These are phyloP conservation scores for Nemania sp. DNA, from an alignment of 2,329 filamentous ascomycete species.

Conservation along the genomic window DNA sequence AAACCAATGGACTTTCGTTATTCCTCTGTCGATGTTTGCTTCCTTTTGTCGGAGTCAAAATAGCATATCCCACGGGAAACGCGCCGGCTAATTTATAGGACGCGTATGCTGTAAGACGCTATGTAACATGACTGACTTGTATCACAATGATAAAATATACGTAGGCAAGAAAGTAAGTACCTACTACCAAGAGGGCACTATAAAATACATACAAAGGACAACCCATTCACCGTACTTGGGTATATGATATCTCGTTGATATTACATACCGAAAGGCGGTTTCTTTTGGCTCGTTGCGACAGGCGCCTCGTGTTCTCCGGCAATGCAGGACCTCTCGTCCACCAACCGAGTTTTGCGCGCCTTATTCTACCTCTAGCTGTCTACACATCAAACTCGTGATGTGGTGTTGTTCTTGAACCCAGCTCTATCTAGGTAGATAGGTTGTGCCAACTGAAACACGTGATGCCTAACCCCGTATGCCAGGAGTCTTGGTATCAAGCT, in stretches of 20 bases:
- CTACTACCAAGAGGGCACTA: slow-evolving; percentile 9
- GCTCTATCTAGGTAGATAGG: neutral
- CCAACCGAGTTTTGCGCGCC: neutral
- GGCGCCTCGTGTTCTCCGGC: neutral
- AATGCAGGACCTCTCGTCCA: neutral
- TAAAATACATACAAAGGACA: neutral
- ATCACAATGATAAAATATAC: neutral
- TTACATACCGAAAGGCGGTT: neutral
- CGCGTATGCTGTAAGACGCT: slow-evolving; percentile 5
- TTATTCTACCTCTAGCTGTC: neutral
- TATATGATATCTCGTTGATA: slow-evolving; percentile 2
- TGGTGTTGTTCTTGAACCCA: neutral
- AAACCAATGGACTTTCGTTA: neutral
- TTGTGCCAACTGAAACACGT: neutral
- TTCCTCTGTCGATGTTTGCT: neutral
- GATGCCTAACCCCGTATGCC: neutral
- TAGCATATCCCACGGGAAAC: neutral
- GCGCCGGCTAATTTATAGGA: neutral
- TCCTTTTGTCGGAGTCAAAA: neutral
- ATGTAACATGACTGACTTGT: neutral
- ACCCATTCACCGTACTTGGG: slow-evolving; percentile 7
- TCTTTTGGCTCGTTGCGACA: slow-evolving; percentile 5
- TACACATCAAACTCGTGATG: neutral
- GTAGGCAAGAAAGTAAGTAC: neutral
- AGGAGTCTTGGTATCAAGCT: neutral